Base-by-base conservation (phyloP, 768 basidiomycete species). In the Mycena venus region DNA sequence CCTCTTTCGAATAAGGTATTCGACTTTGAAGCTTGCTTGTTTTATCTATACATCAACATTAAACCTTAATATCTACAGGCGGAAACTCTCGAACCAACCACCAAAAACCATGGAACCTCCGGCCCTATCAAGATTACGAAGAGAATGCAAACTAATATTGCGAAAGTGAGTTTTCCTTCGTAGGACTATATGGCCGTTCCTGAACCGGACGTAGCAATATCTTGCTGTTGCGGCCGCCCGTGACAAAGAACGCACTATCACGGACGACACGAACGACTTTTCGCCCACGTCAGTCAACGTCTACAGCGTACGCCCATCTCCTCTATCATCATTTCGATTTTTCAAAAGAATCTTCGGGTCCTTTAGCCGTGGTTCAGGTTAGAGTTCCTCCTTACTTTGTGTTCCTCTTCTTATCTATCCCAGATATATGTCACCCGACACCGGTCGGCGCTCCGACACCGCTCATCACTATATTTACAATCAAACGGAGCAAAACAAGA, bases 1-100 rank as follows among this genome's bases (percentile, higher is more conserved):
- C 92, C 92, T 0, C 81, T 92, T 14, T 73, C 91, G 34, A 88
- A 84, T 73, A 92, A 92, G 87, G 93, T 89, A 67, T 11, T 21
- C 12, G 56, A 21, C 36, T 19, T 25, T 23, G 23, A 6, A 17
- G 15, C 23, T 25, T 27, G 36, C 9, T 4, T 11, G 12, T 2
- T 23, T n/a, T n/a, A n/a, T n/a, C n/a, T n/a, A n/a, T n/a, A n/a
- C n/a, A n/a, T n/a, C n/a, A n/a, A n/a, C n/a, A n/a, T n/a, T n/a
- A n/a, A n/a, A n/a, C n/a, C n/a, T n/a, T n/a, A n/a, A 0, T 14
- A 4, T 31, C 6, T 21, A 5, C 19, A 89, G 87, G 83, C 86
- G 0, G 88, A 88, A 71, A 86, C 85, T 1, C 87, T 82, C 64
- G 82, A 86, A 74, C 68, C 71, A 23, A 71, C 56, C 27, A 75